Evolutionary conservation across 352 stramenopile genomes (phyloP).

Genomic region (Globisporangium heterothallicum): DNA sequence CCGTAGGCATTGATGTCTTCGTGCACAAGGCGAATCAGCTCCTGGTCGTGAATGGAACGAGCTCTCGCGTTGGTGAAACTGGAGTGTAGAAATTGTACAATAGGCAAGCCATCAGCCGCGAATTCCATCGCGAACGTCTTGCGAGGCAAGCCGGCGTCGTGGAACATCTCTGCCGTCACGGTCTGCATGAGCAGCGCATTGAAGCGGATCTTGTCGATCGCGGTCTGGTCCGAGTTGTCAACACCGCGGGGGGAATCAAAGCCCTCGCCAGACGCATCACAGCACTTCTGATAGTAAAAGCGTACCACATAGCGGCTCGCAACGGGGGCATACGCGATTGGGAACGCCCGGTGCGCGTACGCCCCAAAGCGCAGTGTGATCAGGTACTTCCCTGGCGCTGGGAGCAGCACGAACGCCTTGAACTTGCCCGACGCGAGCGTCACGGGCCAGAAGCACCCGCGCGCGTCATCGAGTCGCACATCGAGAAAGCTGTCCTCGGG

Average conservation of each 20-base stretch:
- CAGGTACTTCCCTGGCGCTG: constrained; percentile 30
- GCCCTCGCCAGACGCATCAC: constrained; percentile 30
- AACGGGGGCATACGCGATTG: constrained; percentile 27
- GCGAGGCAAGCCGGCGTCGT: constrained; percentile 29
- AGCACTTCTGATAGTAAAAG: constrained; percentile 68
- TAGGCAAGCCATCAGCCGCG: constrained; percentile 33
- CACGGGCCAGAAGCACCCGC: constrained; percentile 43
- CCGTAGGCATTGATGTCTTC: constrained; percentile 41
- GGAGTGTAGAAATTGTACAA: constrained; percentile 46
- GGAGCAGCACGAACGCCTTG: constrained; percentile 61
- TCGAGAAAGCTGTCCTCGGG: constrained; percentile 31
- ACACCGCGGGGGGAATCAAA: constrained; percentile 50
- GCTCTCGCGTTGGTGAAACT: constrained; percentile 50
- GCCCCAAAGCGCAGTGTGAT: constrained; percentile 21
- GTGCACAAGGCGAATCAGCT: constrained; percentile 49
- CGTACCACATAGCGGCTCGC: constrained; percentile 35
- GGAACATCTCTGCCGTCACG: constrained; percentile 45
- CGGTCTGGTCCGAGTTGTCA: constrained; percentile 49
- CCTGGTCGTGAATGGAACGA: constrained; percentile 42
- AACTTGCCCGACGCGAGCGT: constrained; percentile 31
- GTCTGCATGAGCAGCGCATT: constrained; percentile 57
- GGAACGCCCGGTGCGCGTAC: constrained; percentile 17
- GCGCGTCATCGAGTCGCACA: constrained; percentile 24
- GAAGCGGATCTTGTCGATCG: constrained; percentile 44
- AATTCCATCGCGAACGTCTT: constrained; percentile 55